Evolutionary conservation across 306 rosid species (phyloP), one percentile per base, ranked within the genome.

Genomic region (Lathyrus aphaca): DNA sequence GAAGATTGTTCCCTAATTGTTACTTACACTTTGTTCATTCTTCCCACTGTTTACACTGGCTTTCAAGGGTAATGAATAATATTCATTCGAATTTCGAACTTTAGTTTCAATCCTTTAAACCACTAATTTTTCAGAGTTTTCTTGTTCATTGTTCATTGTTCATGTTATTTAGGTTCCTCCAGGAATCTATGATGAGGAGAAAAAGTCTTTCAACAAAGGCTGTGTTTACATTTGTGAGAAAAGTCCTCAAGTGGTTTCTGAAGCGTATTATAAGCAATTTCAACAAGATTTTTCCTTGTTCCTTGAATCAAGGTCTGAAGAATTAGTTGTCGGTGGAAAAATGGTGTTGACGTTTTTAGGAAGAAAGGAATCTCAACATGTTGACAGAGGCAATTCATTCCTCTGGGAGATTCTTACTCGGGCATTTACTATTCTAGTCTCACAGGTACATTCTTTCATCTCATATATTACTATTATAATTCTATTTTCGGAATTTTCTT

Each of bases 41-140:
- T 25, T 83, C 96, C 27, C 78, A 85, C 77, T 74, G 97, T 73
- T 75, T 94, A 21, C 98, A 94, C 81, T 94, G 98, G 97, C 97
- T 94, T 64, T 90, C 97, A 38, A 87, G 69, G 91, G 97, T 90
- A 40, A 58, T 35, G 1, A 6, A 35, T 35, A 35, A 35, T 7
- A 35, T 30, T 30, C 35, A 30, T 30, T 30, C 35, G 3, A 27
- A 2, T 27, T 2, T 27, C 23, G 0, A 23, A 23, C 25, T 29
- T 29, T 0, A 3, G 1, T 30, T 30, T 30, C 35, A 5, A 30
- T 30, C 0, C 6, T 30, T 30, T 30, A 5, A 4, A 5, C 35
- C 35, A 30, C 35, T 3, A 5, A 30, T 5, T 30, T 30, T 30
- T 30, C 35, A 5, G 6, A 30, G 39, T 7, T 35, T 61, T 46